Percentiles rank a stretch among this genome's conserved stretches.
These are phyloP conservation scores for Colletotrichum noveboracense DNA, from an alignment of 2,329 filamentous ascomycete genomes.

Conservation along the genomic window DNA sequence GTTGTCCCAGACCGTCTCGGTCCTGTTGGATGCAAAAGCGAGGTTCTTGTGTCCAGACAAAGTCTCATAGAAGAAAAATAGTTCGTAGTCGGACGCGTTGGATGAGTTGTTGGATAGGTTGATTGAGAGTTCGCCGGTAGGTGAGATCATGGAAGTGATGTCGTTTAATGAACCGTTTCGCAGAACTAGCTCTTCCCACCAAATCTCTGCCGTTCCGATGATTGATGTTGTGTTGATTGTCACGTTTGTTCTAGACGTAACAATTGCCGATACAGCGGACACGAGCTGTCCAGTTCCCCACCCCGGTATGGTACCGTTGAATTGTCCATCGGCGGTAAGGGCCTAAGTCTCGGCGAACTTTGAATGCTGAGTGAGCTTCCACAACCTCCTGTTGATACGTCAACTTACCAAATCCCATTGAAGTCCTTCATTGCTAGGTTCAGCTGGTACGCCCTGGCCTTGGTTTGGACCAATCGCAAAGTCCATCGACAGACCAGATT, in stretches of 20 bases:
- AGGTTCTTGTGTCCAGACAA: neutral
- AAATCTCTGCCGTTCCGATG: neutral
- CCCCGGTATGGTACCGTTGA: constrained; percentile 37
- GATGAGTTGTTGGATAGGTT: neutral
- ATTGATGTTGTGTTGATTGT: neutral
- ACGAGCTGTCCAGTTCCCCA: constrained; percentile 28
- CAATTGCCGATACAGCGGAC: neutral
- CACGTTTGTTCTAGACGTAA: neutral
- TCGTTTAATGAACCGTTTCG: neutral
- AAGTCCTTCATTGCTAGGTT: constrained; percentile 34
- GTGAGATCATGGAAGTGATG: neutral
- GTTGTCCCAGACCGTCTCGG: constrained; percentile 17
- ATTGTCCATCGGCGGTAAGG: constrained; percentile 31
- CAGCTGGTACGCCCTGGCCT: constrained; percentile 49
- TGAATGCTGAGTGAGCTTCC: neutral
- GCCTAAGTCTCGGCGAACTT: constrained; percentile 29
- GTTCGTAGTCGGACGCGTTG: neutral
- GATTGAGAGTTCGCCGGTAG: neutral
- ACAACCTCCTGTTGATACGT: neutral
- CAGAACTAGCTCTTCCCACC: neutral
- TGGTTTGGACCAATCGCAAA: constrained; percentile 51
- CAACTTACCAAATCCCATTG: constrained; percentile 32
- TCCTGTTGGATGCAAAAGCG: neutral
- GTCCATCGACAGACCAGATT: constrained; percentile 45
- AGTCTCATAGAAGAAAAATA: neutral